Evolutionary conservation across 768 basidiomycete genomes (phyloP), one percentile per base, ranked within the genome.

Genomic region (Sarcomyxa edulis): DNA sequence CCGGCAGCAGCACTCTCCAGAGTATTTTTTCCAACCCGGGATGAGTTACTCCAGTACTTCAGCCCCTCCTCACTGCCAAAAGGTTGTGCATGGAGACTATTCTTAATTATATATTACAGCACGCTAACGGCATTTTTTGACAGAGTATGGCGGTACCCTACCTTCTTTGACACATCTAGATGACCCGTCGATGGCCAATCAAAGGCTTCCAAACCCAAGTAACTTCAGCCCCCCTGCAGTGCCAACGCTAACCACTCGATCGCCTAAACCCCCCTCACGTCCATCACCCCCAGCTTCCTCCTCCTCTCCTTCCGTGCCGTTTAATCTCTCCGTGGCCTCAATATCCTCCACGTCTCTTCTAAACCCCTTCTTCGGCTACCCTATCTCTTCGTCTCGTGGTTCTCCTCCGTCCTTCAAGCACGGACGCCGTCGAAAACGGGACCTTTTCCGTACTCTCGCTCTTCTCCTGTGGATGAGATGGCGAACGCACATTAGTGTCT

Each of bases 341-440:
- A 55, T 77, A 28, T 67, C 79, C 7, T 68, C 81, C 14, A 76
- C 72, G 21, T 86, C 84, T 19, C 52, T 62, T 25, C 59, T 74
- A 27, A 88, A 86, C 46, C 86, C 86, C 1, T 87, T 80, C 58
- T 89, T 75, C 45, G 85, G 85, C 3, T 87, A 88, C 51, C 81
- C 84, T 5, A 66, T 68, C 28, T 65, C 48, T 41, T 55, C 49
- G 40, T 54, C 53, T 40, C 58, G 39, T 35, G 61, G 54, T 22
- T 61, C 58, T n/a, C 60, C 69, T 11, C 61, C 69, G 35, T 57
- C 62, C 11, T 65, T 83, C 45, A 70, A 67, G 25, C 68, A 78
- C 53, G 81, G 81, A 26, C 82, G 78, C 23, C 72, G 75, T 40
- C 74, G 84, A 37, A 82, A 81, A 45, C 72, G 81, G 47, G 84